A percentile compares a stretch with the other conserved stretches of the same genome.
phyloP scores from a whole-genome alignment of 164 flowering plant species.

The Kingdonia uniflora region DNA sequence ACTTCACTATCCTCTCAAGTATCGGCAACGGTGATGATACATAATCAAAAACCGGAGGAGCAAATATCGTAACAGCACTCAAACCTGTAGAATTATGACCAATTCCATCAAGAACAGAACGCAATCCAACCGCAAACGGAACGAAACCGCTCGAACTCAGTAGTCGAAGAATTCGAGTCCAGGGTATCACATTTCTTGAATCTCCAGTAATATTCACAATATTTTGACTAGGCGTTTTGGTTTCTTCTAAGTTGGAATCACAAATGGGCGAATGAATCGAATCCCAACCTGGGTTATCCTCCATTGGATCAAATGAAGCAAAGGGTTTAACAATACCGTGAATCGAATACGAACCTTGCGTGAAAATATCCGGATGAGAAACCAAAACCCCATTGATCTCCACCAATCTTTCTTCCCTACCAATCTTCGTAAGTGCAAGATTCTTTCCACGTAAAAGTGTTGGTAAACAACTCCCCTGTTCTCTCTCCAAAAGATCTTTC shows the following conservation, averaged over 20 bases:
- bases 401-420: conserved; percentile 11
- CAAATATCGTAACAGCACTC: conserved; percentile 39
- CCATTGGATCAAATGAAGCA: conserved; percentile 14
- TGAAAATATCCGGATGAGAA: conserved; percentile 47
- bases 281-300: conserved; percentile 7
- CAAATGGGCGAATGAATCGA: background rate
- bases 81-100: conserved; percentile 23
- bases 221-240: too few species aligned
- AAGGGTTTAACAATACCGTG: conserved; percentile 57
- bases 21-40: conserved; percentile 26
- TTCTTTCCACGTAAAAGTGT: conserved; percentile 28
- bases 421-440: conserved; percentile 24
- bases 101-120: conserved; percentile 41
- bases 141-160: conserved; percentile 40
- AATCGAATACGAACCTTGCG: conserved; percentile 24
- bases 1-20: conserved; percentile 38
- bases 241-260: too few species aligned
- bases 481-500: conserved; percentile 25
- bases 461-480: conserved; percentile 28
- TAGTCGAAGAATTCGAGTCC: conserved; percentile 28
- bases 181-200: conserved; percentile 17
- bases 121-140: conserved; percentile 46
- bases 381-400: conserved; percentile 47
- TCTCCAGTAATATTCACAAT: background rate
- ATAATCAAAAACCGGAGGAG: conserved; percentile 32